Evolutionary conservation across 345 rosid species (phyloP), one percentile per base, ranked within the genome.

Genomic region (Salix viminalis): DNA sequence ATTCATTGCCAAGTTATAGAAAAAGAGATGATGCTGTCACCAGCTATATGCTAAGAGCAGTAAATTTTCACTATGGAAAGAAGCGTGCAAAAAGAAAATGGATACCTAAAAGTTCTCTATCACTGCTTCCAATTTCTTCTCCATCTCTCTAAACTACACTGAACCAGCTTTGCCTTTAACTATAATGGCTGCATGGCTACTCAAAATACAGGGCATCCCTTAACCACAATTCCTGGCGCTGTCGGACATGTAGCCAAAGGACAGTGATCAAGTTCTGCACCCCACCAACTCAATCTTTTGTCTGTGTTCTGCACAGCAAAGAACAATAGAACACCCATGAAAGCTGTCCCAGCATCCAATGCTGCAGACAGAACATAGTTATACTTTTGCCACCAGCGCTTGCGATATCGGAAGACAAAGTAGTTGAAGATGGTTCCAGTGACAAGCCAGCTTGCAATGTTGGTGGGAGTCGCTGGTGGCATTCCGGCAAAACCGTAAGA

Each of bases 401-500:
- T 94, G 83, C 86, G 92, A 91, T 87, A 92, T 46, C 84, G 87
- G 89, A 96, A 96, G 46, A 96, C 89, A 56, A 96, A 94, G 84
- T 86, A 94, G 91, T 96, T 96, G 89, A 96, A 96, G 84, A 96
- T 88, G 75, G 83, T 89, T 76, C 98, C 99, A 0, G 99, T 94
- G 76, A 86, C 44, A 14, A 96, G 91, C 98, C 99, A 96, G 85
- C 98, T 96, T 0, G 98, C 98, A 1, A 96, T 96, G 86, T 96
- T 96, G 36, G 99, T 94, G 24, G 99, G 99, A 74, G 99, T 96
- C 16, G 99, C 99, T 0, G 99, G 99, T 62, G 99, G 99, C 98
- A 96, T 91, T 81, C 99, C 99, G 0, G 99, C 99, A 65, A 96
- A 96, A 0, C 99, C 99, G 14, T 94, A 94, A 8, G 98, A 90